These are phyloP conservation scores for Cryptococcus sp. DNA, from an alignment of 1,284 basidiomycete genomes.

Conservation along the genomic window DNA sequence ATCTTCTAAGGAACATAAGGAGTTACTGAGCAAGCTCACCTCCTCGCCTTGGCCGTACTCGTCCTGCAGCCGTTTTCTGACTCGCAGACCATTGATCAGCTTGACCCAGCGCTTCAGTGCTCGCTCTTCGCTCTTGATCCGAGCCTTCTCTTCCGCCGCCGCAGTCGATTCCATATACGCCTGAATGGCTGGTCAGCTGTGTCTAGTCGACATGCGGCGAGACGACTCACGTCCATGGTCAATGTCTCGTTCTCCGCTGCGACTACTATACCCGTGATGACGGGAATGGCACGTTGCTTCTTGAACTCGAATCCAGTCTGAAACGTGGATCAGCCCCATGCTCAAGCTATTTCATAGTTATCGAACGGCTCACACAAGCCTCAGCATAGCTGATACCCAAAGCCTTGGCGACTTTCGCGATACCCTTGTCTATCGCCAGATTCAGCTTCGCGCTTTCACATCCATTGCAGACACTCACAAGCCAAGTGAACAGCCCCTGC, in stretches of 20 bases:
- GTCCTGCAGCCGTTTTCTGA: constrained; percentile 75
- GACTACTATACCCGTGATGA: constrained; percentile 83
- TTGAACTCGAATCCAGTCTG: constrained; percentile 81
- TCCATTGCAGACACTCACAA: constrained; percentile 61
- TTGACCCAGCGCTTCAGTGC: constrained; percentile 86
- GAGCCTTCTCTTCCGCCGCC: constrained; percentile 73
- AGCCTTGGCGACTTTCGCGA: constrained; percentile 82
- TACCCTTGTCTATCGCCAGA: constrained; percentile 68
- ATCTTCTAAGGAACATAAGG: neutral
- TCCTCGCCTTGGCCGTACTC: constrained; percentile 66
- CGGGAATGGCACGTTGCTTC: constrained; percentile 82
- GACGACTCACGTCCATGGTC: constrained; percentile 68
- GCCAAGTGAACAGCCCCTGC: constrained; percentile 82
- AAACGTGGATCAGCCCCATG: constrained; percentile 13
- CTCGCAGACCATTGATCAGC: constrained; percentile 82
- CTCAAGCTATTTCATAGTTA: neutral
- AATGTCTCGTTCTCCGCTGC: constrained; percentile 74
- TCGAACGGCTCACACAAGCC: constrained; percentile 67
- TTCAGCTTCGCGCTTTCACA: constrained; percentile 13
- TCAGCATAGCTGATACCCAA: constrained; percentile 89
- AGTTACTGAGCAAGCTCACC: constrained; percentile 21
- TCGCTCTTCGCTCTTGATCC: constrained; percentile 72
- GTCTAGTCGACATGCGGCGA: neutral
- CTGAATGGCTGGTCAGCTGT: constrained; percentile 50
- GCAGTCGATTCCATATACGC: constrained; percentile 82